Evolutionary conservation across 2,329 filamentous ascomycete species (phyloP).

Genomic region (Zarea fungicola): DNA sequence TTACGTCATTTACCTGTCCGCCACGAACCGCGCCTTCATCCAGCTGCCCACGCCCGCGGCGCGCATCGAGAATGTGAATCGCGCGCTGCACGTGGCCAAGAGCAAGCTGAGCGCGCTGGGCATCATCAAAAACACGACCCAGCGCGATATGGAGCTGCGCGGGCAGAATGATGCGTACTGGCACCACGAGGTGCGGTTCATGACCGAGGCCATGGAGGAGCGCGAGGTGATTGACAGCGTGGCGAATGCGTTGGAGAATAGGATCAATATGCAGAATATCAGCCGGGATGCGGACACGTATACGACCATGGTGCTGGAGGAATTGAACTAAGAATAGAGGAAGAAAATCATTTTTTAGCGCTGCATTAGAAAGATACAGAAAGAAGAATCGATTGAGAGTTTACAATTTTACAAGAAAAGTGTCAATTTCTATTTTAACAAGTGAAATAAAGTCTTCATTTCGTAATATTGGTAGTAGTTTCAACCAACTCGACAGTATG

Average conservation of each 20-base stretch:
- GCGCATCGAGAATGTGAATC: slow-evolving; percentile 57
- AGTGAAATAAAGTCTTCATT: slow-evolving; percentile 4
- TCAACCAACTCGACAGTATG: background rate
- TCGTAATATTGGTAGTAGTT: slow-evolving; percentile 10
- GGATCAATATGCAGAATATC: slow-evolving; percentile 58
- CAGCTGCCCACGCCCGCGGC: slow-evolving; percentile 56
- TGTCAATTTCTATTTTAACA: too few relatives aligned
- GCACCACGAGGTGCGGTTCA: slow-evolving; percentile 68
- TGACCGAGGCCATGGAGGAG: slow-evolving; percentile 73
- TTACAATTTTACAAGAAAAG: too few relatives aligned
- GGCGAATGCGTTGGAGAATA: slow-evolving; percentile 58
- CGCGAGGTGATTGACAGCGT: slow-evolving; percentile 67
- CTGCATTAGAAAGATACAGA: background rate
- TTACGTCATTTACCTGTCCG: slow-evolving; percentile 65
- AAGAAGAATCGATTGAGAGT: too few relatives aligned
- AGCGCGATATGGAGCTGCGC: slow-evolving; percentile 68
- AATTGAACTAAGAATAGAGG: slow-evolving; percentile 1
- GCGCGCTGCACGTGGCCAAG: slow-evolving; percentile 53
- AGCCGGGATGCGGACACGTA: slow-evolving; percentile 60
- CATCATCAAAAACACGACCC: slow-evolving; percentile 73
- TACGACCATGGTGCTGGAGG: slow-evolving; percentile 32
- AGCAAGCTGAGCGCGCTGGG: slow-evolving; percentile 67
- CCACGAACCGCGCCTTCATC: slow-evolving; percentile 74
- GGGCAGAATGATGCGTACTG: slow-evolving; percentile 67
- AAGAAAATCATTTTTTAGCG: background rate